Conservation (phyloP, 1,139 yeast genomes). For the Torulaspora globosa region DNA sequence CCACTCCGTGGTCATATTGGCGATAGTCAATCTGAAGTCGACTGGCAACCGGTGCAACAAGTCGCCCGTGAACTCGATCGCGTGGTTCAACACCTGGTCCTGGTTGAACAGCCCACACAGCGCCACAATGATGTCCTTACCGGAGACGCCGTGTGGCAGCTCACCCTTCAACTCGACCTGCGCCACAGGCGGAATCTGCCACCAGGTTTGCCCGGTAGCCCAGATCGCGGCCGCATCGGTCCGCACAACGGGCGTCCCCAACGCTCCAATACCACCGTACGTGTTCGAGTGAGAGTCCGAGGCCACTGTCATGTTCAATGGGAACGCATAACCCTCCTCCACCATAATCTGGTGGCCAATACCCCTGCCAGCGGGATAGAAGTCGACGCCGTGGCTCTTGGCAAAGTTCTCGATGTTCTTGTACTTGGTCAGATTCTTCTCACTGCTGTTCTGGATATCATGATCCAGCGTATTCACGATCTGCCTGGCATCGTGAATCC, state of each 20-base stretch:
- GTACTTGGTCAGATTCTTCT: slow-evolving; percentile 83
- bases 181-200: slow-evolving; percentile 99
- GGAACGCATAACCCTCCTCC: slow-evolving; percentile 98
- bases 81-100: slow-evolving; percentile 95
- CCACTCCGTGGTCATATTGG: slow-evolving; percentile 99
- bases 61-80: slow-evolving; percentile 92
- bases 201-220: slow-evolving; percentile 99
- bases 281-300: slow-evolving; percentile 97
- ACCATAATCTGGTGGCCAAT: slow-evolving; percentile 99
- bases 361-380: slow-evolving; percentile 98
- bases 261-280: slow-evolving; percentile 92
- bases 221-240: slow-evolving; percentile 99
- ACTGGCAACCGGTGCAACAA: slow-evolving; percentile 70
- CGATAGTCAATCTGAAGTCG: slow-evolving; percentile 91
- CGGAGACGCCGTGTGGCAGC: slow-evolving; percentile 83
- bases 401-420: slow-evolving; percentile 85
- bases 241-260: slow-evolving; percentile 96
- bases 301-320: slow-evolving; percentile 88
- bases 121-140: slow-evolving; percentile 95
- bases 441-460: slow-evolving; percentile 91
- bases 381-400: slow-evolving; percentile 86
- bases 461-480: slow-evolving; percentile 95
- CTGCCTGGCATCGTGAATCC: slow-evolving; percentile 78
- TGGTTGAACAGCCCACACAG: slow-evolving; percentile 92
- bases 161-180: slow-evolving; percentile 80